phyloP scores from a whole-genome alignment of 2,329 filamentous ascomycete species.

The Neurospora sp. region DNA sequence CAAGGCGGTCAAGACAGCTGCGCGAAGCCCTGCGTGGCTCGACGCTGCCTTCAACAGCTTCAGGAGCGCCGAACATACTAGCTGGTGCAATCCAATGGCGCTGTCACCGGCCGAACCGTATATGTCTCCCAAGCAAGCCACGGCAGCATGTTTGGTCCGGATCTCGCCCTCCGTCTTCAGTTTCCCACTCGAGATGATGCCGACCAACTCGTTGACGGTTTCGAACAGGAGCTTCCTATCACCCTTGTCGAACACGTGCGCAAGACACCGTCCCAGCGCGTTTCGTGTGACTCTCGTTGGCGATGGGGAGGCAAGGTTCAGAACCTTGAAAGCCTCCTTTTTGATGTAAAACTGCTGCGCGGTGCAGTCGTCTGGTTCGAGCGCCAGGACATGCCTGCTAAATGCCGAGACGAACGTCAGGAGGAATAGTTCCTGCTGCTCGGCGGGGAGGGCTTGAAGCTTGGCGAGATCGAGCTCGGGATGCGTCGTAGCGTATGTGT shows the following conservation, averaged over 20 bases:
- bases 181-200: slow-evolving; percentile 64
- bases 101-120: slow-evolving; percentile 92
- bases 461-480: slow-evolving; percentile 84
- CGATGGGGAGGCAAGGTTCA: slow-evolving; percentile 70
- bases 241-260: slow-evolving; percentile 71
- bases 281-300: slow-evolving; percentile 85
- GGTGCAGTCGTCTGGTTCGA: slow-evolving; percentile 72
- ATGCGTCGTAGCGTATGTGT: slow-evolving; percentile 36
- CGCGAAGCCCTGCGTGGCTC: slow-evolving; percentile 72
- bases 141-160: slow-evolving; percentile 76
- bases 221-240: slow-evolving; percentile 91
- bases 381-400: slow-evolving; percentile 64
- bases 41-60: slow-evolving; percentile 73
- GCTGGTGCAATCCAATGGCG: slow-evolving; percentile 70
- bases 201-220: slow-evolving; percentile 79
- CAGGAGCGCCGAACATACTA: slow-evolving; percentile 62
- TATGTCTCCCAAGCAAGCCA: slow-evolving; percentile 77
- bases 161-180: slow-evolving; percentile 65
- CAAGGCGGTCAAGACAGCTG: slow-evolving; percentile 65
- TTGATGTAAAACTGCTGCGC: slow-evolving; percentile 87
- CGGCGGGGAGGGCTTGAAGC: slow-evolving; percentile 77
- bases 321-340: slow-evolving; percentile 86
- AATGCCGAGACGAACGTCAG: slow-evolving; percentile 80
- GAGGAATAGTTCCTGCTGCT: slow-evolving; percentile 93
- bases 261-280: slow-evolving; percentile 76